These are phyloP conservation scores for Fusarium dimerum DNA, from an alignment of 2,329 filamentous ascomycete species.

Conservation along the genomic window DNA sequence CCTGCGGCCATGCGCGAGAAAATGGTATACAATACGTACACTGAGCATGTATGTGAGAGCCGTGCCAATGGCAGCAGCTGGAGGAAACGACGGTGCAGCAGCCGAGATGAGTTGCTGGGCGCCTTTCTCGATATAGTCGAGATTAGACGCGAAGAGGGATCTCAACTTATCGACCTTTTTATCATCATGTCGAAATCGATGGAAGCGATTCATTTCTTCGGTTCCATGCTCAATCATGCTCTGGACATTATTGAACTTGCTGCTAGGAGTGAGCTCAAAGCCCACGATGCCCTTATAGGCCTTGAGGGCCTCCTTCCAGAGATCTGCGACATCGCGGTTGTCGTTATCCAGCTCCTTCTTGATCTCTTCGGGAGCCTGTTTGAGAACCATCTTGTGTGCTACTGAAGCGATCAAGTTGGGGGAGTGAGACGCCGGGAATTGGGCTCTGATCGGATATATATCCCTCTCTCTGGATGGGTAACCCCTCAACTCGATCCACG, in stretches of 20 bases:
- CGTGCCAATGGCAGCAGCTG: slow-evolving; percentile 34
- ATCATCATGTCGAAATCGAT: slow-evolving; percentile 36
- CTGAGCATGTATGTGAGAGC: slow-evolving; percentile 35
- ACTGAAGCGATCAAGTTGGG: no score
- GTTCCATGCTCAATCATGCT: slow-evolving; percentile 29
- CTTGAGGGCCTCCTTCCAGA: slow-evolving; percentile 36
- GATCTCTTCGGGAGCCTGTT: neutral
- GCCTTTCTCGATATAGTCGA: slow-evolving; percentile 32
- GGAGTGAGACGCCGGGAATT: no score
- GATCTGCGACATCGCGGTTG: slow-evolving; percentile 31
- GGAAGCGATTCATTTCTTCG: slow-evolving; percentile 34
- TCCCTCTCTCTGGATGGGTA: no score
- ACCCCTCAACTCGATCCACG: no score
- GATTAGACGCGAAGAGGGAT: slow-evolving; percentile 29
- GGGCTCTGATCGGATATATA: no score
- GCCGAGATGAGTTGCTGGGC: slow-evolving; percentile 32
- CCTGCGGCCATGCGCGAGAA: no score
- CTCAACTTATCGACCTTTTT: slow-evolving; percentile 36
- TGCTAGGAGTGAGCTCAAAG: slow-evolving; percentile 27
- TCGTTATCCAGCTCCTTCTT: slow-evolving; percentile 25
- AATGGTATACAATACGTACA: slow-evolving; percentile 9
- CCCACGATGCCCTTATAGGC: slow-evolving; percentile 35
- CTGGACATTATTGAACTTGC: slow-evolving; percentile 30
- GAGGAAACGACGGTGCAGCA: slow-evolving; percentile 34
- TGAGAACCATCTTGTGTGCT: neutral